Conservation (phyloP, 2,329 filamentous ascomycete genomes). For the Aspergillus eucalypticola region DNA sequence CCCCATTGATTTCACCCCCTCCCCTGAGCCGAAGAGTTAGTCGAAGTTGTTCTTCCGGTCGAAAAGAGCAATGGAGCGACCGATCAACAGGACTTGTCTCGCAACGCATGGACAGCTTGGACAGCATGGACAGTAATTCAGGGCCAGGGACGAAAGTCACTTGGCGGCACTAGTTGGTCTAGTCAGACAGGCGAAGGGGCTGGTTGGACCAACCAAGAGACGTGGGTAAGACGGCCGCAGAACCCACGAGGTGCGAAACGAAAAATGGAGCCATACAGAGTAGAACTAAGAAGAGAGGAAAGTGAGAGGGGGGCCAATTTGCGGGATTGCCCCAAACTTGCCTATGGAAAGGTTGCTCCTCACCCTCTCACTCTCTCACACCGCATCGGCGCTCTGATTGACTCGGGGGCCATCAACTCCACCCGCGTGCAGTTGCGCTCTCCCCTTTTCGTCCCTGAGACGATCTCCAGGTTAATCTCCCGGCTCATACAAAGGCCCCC, state of each 20-base stretch:
- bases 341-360: background rate
- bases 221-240: background rate
- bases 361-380: background rate
- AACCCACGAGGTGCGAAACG: constrained; percentile 14
- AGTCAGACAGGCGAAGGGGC: constrained; percentile 10
- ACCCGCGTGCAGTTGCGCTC: constrained; percentile 17
- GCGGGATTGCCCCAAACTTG: background rate
- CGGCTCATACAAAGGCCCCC: constrained; percentile 41
- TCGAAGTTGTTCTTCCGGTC: constrained; percentile 4
- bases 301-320: constrained; percentile 9
- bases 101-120: constrained; percentile 5
- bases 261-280: no score
- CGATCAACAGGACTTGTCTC: constrained; percentile 17
- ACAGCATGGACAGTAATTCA: background rate
- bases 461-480: constrained; percentile 43
- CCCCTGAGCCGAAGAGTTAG: background rate
- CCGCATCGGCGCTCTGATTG: background rate
- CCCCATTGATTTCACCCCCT: background rate
- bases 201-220: constrained; percentile 19
- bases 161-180: constrained; percentile 12
- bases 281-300: background rate
- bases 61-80: constrained; percentile 19
- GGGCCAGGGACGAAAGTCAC: background rate
- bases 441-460: constrained; percentile 24
- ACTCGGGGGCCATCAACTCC: constrained; percentile 15